Percentiles rank a stretch among this genome's conserved stretches.
Evolutionary conservation across 495 filamentous ascomycete genomes (phyloP).

Genomic region (Penicillium samsonianum): DNA sequence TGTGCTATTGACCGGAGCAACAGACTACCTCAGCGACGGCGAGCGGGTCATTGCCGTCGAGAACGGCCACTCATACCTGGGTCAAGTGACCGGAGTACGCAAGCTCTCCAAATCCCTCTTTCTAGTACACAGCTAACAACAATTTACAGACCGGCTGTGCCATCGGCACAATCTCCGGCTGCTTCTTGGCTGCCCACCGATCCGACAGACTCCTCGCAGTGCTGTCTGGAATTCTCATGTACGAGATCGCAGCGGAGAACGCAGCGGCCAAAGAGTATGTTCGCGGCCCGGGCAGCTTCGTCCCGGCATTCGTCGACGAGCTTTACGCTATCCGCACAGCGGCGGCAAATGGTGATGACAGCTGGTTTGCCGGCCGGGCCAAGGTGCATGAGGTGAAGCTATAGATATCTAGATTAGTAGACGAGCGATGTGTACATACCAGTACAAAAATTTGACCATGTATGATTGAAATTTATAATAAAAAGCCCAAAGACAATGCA

Average conservation of each 20-base stretch:
- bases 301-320: conserved; percentile 82
- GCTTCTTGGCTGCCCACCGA: conserved; percentile 62
- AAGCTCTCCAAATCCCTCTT: background rate
- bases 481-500: background rate
- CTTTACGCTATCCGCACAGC: conserved; percentile 54
- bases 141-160: conserved; percentile 68
- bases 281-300: conserved; percentile 82
- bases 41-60: conserved; percentile 60
- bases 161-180: conserved; percentile 77
- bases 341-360: conserved; percentile 47
- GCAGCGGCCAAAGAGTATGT: conserved; percentile 63
- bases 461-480: background rate
- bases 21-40: conserved; percentile 81
- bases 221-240: conserved; percentile 71
- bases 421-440: conserved; percentile 14
- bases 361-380: conserved; percentile 55
- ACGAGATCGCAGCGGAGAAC: conserved; percentile 81
- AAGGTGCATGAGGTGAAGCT: conserved; percentile 52
- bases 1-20: conserved; percentile 81
- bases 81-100: conserved; percentile 73
- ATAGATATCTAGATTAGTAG: conserved; percentile 18
- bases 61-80: conserved; percentile 78
- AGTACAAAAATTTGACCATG: background rate
- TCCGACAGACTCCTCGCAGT: conserved; percentile 68
- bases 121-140: conserved; percentile 10